phyloP scores from a whole-genome alignment of 2,329 filamentous ascomycete genomes.

The Uncinocarpus reesii region DNA sequence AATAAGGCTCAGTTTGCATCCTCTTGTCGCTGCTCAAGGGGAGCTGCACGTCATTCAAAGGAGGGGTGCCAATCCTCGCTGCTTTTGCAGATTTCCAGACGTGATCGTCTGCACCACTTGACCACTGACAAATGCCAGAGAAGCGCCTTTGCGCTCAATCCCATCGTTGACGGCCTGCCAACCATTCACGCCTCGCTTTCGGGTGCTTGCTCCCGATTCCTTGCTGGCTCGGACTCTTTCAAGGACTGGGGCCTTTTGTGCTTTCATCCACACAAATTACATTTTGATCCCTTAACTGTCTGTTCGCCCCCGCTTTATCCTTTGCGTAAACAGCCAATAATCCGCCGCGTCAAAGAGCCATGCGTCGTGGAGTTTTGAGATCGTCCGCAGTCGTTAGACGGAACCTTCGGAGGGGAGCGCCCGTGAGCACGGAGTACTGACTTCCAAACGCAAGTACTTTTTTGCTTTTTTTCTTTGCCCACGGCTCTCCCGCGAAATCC shows the following conservation, averaged over 20 bases:
- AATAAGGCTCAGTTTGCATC: background rate
- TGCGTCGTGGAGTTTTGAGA: background rate
- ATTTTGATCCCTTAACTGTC: too few relatives aligned
- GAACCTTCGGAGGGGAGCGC: background rate
- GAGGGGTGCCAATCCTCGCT: conserved; percentile 6
- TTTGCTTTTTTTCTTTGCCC: background rate
- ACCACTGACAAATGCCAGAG: conserved; percentile 1
- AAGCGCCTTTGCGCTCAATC: background rate
- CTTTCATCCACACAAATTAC: too few relatives aligned
- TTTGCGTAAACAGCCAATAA: too few relatives aligned
- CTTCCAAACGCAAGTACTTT: background rate
- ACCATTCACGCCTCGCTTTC: conserved; percentile 4
- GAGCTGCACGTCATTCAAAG: conserved; percentile 10
- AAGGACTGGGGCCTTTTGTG: too few relatives aligned
- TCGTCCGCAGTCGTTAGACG: background rate
- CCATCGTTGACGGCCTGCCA: background rate
- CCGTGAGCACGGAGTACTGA: background rate
- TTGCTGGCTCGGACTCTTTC: background rate
- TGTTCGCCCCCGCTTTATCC: too few relatives aligned
- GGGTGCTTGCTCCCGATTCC: background rate
- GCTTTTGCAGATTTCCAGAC: conserved; percentile 9
- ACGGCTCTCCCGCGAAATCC: conserved; percentile 8
- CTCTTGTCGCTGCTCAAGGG: background rate
- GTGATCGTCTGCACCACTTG: conserved; percentile 11
- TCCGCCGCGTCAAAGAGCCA: background rate